phyloP scores from a whole-genome alignment of 768 basidiomycete genomes.

The Pleurotus tuoliensis region DNA sequence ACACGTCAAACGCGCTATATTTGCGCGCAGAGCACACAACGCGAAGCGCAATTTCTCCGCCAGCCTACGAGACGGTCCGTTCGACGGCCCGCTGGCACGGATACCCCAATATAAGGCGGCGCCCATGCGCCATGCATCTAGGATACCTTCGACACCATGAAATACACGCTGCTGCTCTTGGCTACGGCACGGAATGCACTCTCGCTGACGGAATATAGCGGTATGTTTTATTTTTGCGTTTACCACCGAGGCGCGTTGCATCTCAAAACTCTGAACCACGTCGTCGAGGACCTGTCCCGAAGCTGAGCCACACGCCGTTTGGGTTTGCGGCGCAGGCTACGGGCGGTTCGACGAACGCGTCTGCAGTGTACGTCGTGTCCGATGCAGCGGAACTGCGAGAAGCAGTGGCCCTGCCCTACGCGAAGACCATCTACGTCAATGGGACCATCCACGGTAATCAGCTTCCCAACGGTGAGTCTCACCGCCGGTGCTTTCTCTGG shows the following conservation, averaged over 20 bases:
- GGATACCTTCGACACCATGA: neutral
- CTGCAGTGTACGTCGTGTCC: slow-evolving; percentile 12
- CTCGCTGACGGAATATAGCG: neutral
- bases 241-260: neutral
- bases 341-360: slow-evolving; percentile 10
- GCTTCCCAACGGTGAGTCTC: slow-evolving; percentile 9
- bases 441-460: slow-evolving; percentile 17
- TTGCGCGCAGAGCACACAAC: no score
- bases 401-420: slow-evolving; percentile 11
- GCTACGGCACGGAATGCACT: neutral
- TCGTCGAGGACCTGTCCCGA: neutral
- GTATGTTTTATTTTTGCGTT: neutral
- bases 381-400: slow-evolving; percentile 13
- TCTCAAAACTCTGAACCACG: neutral
- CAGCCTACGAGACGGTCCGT: neutral
- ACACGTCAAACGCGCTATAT: no score
- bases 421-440: slow-evolving; percentile 15
- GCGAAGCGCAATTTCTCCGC: neutral
- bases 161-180: neutral
- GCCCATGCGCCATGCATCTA: neutral
- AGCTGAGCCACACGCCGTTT: slow-evolving; percentile 8
- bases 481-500: neutral
- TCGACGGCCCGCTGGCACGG: neutral
- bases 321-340: slow-evolving; percentile 11
- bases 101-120: neutral